Evolutionary conservation across 139 green algal genomes (phyloP), one percentile per base, ranked within the genome.

Genomic region (Pycnococcus provasolii): DNA sequence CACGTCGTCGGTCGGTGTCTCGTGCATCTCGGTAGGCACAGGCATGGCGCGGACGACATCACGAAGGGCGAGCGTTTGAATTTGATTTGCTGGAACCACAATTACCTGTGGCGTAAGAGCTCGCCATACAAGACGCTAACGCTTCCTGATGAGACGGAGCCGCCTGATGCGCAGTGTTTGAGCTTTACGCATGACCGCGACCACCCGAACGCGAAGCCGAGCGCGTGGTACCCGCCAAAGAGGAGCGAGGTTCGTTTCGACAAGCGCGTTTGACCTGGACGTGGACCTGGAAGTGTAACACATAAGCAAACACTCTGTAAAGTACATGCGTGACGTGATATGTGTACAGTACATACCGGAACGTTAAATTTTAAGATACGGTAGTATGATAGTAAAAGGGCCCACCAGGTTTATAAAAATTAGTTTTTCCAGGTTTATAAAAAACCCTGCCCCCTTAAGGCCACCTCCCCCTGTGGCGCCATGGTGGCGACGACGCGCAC

Each of bases 21-120:
- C 4, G 65, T 71, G 65, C 65, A 71, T 45, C 13, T 71, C 6
- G 65, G 65, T 13, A 6, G 15, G 53, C 53, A 71, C 7, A 46
- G 65, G 42, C 65, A 71, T 45, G 65, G 65, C 52, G 65, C 65
- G 13, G 65, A 71, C 44, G 65, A 71, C 65, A 63, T 71, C 26
- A 40, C 61, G 7, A 50, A 11, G 3, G 65, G 65, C 11, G 65
- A 71, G 39, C 53, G 65, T 13, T 45, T 53, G 3, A 71, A 71
- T 45, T 41, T 71, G 5, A 71, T 71, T 15, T 40, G 62, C 4
- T 71, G 65, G 65, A 71, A 60, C 15, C 65, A 71, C 52, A 58
- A 44, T 39, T 11, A 26, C 51, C 9, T 63, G 4, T 71, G 26
- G 4, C 13, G 62, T 7, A 41, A 9, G 3, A 48, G 7, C 4